Conservation (phyloP, 768 basidiomycete species). For the Tulasnella calospora region DNA sequence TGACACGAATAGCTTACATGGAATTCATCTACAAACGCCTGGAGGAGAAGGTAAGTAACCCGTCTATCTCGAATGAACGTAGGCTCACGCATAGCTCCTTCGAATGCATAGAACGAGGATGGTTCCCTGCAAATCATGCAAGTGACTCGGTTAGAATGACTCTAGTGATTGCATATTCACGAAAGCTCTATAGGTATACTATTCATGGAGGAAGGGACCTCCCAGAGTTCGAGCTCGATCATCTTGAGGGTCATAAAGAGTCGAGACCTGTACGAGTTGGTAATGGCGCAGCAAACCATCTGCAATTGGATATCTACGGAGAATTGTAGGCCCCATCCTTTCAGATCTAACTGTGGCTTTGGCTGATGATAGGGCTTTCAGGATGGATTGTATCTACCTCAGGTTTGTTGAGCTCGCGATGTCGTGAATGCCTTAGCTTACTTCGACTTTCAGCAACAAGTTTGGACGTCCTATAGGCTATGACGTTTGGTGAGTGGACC, state of each 20-base stretch:
- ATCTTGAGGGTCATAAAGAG: constrained; percentile 57
- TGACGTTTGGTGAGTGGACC: constrained; percentile 49
- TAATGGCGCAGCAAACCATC: constrained; percentile 91
- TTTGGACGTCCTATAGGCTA: constrained; percentile 42
- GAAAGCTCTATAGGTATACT: constrained; percentile 52
- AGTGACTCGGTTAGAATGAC: constrained; percentile 25
- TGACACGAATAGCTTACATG: constrained; percentile 60
- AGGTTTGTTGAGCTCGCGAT: neutral
- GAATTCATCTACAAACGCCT: constrained; percentile 85
- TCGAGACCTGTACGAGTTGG: constrained; percentile 86
- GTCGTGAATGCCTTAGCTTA: neutral
- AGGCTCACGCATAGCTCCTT: too few relatives aligned
- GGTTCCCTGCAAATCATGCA: constrained; percentile 93
- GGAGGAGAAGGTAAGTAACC: constrained; percentile 49
- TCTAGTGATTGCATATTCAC: neutral
- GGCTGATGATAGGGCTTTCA: constrained; percentile 33
- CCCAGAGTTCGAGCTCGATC: constrained; percentile 74
- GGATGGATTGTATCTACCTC: constrained; percentile 89
- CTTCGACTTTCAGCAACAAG: constrained; percentile 69
- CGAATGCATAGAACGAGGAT: too few relatives aligned
- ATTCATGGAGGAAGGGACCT: constrained; percentile 85
- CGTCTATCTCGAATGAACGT: neutral
- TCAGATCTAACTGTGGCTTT: neutral
- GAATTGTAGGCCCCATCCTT: constrained; percentile 56
- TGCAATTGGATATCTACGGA: constrained; percentile 95